Evolutionary conservation across 352 stramenopile genomes (phyloP), one percentile per base, ranked within the genome.

Genomic region (Phytopythium oedochilum): DNA sequence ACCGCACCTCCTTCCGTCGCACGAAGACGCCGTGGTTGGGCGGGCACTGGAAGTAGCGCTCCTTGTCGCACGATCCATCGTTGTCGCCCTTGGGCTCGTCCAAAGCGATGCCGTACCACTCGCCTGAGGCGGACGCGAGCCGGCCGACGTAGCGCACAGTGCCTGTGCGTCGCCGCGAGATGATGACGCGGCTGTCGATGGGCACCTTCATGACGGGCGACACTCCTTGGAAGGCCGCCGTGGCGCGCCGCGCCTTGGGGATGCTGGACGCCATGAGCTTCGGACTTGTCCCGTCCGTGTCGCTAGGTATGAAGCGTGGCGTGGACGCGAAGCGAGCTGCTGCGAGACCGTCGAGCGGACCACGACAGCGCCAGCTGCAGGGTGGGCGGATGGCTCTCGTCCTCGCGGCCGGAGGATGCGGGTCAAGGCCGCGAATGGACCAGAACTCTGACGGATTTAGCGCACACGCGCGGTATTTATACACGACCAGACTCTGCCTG

Each of bases 61-160:
- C 67, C 39, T 78, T 79, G 8, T 70, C 62, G 42, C 53, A 69
- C n/a, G 62, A 59, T 5, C 78, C 78, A 39, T 89, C 75, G 35
- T 70, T 61, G 34, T 86, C 66, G 32, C 78, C 78, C 57, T 83
- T 86, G 54, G 75, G 63, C 53, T 89, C 75, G 54, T 89, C 71
- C 28, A 89, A 61, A 3, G 66, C 78, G 35, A 89, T 66, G 49
- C 78, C 78, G 50, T 89, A 89, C 75, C 78, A 89, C 45, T 89
- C 78, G 39, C 78, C 78, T 0, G 63, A 64, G 29, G 83, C 75
- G 53, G 70, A 70, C 17, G 63, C 68, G 39, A 89, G 56, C 59
- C 83, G 86, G 5, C 75, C 78, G 14, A 86, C 69, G 55, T 83
- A 86, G n/a, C 66, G 68, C n/a, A 87, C 75, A 31, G 62, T 77